Evolutionary conservation across 495 filamentous ascomycete species (phyloP), one percentile per base, ranked within the genome.

Genomic region (Jackrogersella multiformis): DNA sequence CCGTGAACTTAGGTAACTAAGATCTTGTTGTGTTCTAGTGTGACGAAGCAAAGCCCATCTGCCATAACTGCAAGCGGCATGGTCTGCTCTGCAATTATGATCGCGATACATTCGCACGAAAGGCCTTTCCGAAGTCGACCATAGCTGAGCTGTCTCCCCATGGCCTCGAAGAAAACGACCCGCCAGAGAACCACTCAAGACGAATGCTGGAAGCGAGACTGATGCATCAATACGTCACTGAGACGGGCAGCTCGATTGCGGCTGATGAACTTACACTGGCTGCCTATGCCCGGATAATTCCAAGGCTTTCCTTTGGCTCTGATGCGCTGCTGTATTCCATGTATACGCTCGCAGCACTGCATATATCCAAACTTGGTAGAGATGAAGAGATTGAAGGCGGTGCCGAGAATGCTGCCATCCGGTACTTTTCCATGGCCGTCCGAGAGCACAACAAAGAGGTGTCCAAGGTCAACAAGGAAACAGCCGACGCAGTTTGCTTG

Each of bases 31-130:
- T 42, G 16, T 28, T 42, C 15, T 48, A 81, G 77, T 81, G 79
- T 36, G 73, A 81, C 48, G 79, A 81, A 52, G 64, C 64, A 49
- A 72, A 77, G n/a, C 79, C 79, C 8, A 46, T 72, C 0, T 81
- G 79, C 44, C 65, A 73, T 54, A 72, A 70, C 49, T 81, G 79
- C 57, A 60, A 64, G 7, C 74, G 78, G 5, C 74, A 79, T 61
- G 63, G 70, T 5, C 36, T 78, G 4, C 63, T 70, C 3, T 81
- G 79, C 60, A 49, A 68, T 7, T 81, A 69, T 42, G 66, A 69
- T 53, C 66, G 66, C 28, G 52, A 69, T 26, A 51, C 32, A 16
- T 65, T 54, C 30, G 20, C 28, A 13, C 65, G 52, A 36, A 69
- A 56, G 42, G 34, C 35, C 10, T 30, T 41, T 1, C 41, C 45